phyloP scores from a whole-genome alignment of 108 stramenopile genomes.

The Aureococcus anophagefferens region DNA sequence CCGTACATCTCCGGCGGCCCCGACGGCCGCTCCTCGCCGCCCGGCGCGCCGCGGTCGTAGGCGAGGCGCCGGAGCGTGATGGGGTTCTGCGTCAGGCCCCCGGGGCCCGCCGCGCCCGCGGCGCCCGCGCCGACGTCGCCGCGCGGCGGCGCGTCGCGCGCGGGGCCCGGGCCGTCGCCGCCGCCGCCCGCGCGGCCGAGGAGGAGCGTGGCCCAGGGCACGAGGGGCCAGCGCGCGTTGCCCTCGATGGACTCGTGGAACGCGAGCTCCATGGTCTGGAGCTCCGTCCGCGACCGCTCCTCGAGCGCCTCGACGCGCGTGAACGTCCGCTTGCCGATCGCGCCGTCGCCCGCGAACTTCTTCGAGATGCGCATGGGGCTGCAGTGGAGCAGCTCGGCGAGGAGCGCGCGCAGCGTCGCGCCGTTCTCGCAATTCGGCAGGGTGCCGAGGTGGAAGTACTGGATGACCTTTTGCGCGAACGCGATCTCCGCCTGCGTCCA shows the following conservation, averaged over 20 bases:
- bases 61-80: no score
- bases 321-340: conserved; percentile 1
- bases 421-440: not conserved
- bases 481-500: not conserved
- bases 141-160: no score
- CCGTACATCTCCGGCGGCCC: no score
- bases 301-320: no score
- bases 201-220: not conserved
- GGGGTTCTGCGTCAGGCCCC: no score
- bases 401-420: not conserved
- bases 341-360: conserved; percentile 2
- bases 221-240: not conserved
- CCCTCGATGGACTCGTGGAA: not conserved
- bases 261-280: not conserved
- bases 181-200: not conserved
- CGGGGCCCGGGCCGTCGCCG: no score
- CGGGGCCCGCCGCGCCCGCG: no score
- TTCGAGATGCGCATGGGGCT: conserved; percentile 9
- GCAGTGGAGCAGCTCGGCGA: not conserved
- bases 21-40: no score
- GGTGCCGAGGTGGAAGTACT: not conserved
- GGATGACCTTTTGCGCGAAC: not conserved
- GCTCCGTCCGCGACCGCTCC: not conserved
- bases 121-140: no score
- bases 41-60: no score